Base-by-base conservation (phyloP, 805 yeast genomes). In the Saccharomycopsis sp. region DNA sequence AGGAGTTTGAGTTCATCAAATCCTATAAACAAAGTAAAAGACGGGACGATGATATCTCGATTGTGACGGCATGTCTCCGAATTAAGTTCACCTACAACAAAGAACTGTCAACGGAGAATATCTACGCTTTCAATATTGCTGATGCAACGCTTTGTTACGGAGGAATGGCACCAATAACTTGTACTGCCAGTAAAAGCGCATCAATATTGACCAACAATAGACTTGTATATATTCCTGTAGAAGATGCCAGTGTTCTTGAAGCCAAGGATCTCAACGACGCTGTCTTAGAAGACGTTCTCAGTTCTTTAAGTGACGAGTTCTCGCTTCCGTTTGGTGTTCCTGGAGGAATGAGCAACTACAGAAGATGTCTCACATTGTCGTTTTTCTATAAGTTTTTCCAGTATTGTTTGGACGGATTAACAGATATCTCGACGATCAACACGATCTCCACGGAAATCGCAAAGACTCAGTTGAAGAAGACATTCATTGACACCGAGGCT, bases 1-100 rank as follows among this genome's bases (percentile, higher is more conserved):
- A 20, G 12, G 63, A 61, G 12, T 67, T 70, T 50, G 79, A 76
- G 55, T 70, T 68, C 55, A 73, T 77, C 20, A 71, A 70, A 35
- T 67, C 77, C 3, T 77, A 66, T 67, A 77, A 77, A 64, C 81
- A 77, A 64, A 73, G 78, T 25, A 77, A 77, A 68, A 68, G 81
- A 56, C 77, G 77, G 62, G 81, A 77, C 64, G 81, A 77, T 59
- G 81, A 77, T 66, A 77, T 77, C 54, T 77, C 81, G 14, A 77
- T 77, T 59, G 81, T 77, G 9, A 75, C 81, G 17, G 70, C 76
- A 0, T 75, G 78, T 58, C 59, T 76, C 58, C 63, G 76, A 52
- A 64, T 70, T 3, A 60, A 64, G 57, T 60, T 70, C 34, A 55
- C 60, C 24, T 12, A 54, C n/a, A 61, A 63, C 7, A 70, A 69